Evolutionary conservation across 2,329 filamentous ascomycete genomes (phyloP).

Genomic region (Thielaviopsis musarum): DNA sequence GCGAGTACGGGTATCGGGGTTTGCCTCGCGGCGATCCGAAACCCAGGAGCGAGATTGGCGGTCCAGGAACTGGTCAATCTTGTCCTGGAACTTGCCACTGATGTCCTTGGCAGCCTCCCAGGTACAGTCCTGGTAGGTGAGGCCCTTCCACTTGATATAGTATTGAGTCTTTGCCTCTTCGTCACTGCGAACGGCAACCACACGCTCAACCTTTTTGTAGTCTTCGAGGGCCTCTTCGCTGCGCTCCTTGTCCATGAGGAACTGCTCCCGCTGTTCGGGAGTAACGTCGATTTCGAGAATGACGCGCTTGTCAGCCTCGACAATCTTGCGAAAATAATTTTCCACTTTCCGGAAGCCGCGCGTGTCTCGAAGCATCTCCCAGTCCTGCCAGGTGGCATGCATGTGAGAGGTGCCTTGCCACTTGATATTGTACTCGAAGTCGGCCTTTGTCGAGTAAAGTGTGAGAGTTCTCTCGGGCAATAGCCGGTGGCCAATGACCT

Average conservation of each 20-base stretch:
- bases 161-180: slow-evolving; percentile 67
- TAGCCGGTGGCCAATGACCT: slow-evolving; percentile 71
- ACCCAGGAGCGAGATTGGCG: slow-evolving; percentile 64
- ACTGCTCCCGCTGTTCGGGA: slow-evolving; percentile 80
- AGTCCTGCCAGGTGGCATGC: slow-evolving; percentile 88
- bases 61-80: slow-evolving; percentile 84
- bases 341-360: slow-evolving; percentile 80
- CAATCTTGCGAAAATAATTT: slow-evolving; percentile 79
- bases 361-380: slow-evolving; percentile 54
- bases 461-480: slow-evolving; percentile 48
- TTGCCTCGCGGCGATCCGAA: slow-evolving; percentile 65
- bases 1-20: slow-evolving; percentile 54
- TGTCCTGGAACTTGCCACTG: slow-evolving; percentile 61
- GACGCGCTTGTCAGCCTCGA: slow-evolving; percentile 65
- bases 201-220: slow-evolving; percentile 80
- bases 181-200: slow-evolving; percentile 68
- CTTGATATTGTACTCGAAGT: slow-evolving; percentile 88
- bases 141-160: slow-evolving; percentile 89
- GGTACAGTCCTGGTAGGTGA: slow-evolving; percentile 86
- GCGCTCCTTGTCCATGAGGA: slow-evolving; percentile 85
- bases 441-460: slow-evolving; percentile 43
- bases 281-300: slow-evolving; percentile 59
- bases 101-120: slow-evolving; percentile 74
- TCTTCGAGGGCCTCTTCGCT: slow-evolving; percentile 78
- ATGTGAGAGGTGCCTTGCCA: slow-evolving; percentile 94